A percentile compares a stretch with the other conserved stretches of the same genome.
phyloP scores from a whole-genome alignment of 176 grass and related monocot genomes.

The Otatea glauca region DNA sequence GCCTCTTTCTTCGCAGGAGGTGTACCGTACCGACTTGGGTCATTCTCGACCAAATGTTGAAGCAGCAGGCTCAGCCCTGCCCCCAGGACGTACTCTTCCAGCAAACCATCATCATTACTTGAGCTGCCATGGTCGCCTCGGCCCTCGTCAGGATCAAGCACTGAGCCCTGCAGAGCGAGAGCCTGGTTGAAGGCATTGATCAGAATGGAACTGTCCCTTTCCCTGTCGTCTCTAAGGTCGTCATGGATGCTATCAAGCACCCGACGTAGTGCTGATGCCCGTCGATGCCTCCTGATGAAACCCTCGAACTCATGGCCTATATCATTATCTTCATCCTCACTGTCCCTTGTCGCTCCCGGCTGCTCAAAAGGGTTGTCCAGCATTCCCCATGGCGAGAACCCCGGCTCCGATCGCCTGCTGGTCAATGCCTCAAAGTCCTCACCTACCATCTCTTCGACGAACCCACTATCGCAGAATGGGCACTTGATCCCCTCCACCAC shows the following conservation, averaged over 20 bases:
- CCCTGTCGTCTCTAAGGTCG: constrained; percentile 60
- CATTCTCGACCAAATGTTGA: constrained; percentile 89
- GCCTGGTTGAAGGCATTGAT: constrained; percentile 91
- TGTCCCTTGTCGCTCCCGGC: constrained; percentile 44
- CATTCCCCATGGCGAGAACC: constrained; percentile 61
- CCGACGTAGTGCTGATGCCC: constrained; percentile 63
- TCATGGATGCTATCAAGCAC: constrained; percentile 84
- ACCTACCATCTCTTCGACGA: constrained; percentile 72
- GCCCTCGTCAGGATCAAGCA: constrained; percentile 52
- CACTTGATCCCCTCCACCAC: constrained; percentile 75
- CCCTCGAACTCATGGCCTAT: constrained; percentile 78
- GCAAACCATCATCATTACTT: constrained; percentile 46
- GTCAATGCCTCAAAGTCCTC: constrained; percentile 56
- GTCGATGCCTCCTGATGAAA: constrained; percentile 73
- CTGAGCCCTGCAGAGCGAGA: constrained; percentile 67
- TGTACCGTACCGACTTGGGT: constrained; percentile 69
- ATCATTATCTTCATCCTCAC: constrained; percentile 73
- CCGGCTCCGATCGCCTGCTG: constrained; percentile 42
- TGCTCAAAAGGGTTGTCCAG: constrained; percentile 44
- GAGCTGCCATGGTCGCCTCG: constrained; percentile 44
- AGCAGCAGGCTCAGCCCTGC: constrained; percentile 80
- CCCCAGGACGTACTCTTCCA: constrained; percentile 85
- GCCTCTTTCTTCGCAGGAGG: constrained; percentile 88
- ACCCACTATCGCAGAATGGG: constrained; percentile 68
- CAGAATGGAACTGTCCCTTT: constrained; percentile 63